Conservation (phyloP, 2,329 filamentous ascomycete genomes). For the Diaporthe sp. region DNA sequence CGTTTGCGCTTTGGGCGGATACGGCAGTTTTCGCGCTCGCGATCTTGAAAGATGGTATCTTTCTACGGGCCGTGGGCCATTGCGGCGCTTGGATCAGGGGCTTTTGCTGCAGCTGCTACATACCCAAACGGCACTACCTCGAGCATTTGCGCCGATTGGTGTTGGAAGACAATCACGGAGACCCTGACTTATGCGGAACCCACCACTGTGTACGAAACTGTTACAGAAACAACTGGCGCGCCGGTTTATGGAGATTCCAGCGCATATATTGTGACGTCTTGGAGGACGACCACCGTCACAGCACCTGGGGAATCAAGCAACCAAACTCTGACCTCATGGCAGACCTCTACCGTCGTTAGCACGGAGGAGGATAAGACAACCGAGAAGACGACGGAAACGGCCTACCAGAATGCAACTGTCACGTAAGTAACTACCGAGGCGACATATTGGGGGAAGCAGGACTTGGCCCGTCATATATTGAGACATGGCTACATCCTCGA, state of each 20-base stretch:
- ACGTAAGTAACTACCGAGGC: neutral
- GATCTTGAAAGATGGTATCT: slow-evolving; percentile 32
- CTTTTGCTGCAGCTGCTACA: slow-evolving; percentile 7
- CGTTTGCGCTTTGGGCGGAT: slow-evolving; percentile 25
- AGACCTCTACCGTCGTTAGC: slow-evolving; percentile 17
- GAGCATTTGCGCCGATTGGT: slow-evolving; percentile 24
- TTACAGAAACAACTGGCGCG: neutral
- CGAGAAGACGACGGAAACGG: slow-evolving; percentile 27
- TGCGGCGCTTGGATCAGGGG: slow-evolving; percentile 27
- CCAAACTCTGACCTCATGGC: slow-evolving; percentile 20
- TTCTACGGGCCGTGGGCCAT: slow-evolving; percentile 27
- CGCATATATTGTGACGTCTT: slow-evolving; percentile 4
- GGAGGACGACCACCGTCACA: slow-evolving; percentile 22
- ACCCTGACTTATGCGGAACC: slow-evolving; percentile 1
- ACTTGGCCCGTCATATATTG: neutral
- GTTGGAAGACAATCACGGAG: slow-evolving; percentile 31
- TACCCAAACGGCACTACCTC: slow-evolving; percentile 29
- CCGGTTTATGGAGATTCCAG: neutral
- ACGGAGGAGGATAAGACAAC: slow-evolving; percentile 23
- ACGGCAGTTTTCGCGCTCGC: slow-evolving; percentile 17
- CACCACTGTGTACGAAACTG: slow-evolving; percentile 8
- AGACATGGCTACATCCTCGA: neutral
- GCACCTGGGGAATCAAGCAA: slow-evolving; percentile 13
- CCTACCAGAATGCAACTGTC: slow-evolving; percentile 19
- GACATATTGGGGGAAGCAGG: neutral